These are phyloP conservation scores for Pseudonectria foliicola DNA, from an alignment of 2,329 filamentous ascomycete genomes.

Conservation along the genomic window DNA sequence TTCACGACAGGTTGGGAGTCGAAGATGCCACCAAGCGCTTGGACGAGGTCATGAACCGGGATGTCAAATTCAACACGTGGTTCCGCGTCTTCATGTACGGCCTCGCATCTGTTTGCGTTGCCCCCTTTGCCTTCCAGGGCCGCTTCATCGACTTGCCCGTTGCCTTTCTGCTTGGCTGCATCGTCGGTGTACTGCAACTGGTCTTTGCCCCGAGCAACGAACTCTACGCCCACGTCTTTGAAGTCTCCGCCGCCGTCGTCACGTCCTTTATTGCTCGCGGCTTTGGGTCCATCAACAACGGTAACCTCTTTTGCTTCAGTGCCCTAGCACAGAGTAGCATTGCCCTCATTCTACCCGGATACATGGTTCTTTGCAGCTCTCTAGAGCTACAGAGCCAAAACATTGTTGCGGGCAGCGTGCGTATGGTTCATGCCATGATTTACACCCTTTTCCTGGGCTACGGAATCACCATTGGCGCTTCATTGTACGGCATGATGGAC, in stretches of 20 bases:
- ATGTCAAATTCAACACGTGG: conserved; percentile 43
- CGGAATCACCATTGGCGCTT: conserved; percentile 63
- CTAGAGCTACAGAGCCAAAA: conserved; percentile 65
- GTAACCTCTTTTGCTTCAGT: conserved; percentile 62
- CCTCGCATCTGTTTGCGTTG: conserved; percentile 66
- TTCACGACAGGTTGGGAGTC: conserved; percentile 66
- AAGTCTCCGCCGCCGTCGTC: conserved; percentile 51
- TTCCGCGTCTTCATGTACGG: conserved; percentile 62
- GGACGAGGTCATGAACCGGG: conserved; percentile 43
- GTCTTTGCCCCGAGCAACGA: conserved; percentile 67
- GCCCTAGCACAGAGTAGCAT: conserved; percentile 67
- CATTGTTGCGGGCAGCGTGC: conserved; percentile 64
- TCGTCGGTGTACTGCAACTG: conserved; percentile 69
- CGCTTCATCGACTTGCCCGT: conserved; percentile 72
- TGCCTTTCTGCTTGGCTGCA: conserved; percentile 66
- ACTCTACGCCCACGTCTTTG: conserved; percentile 52
- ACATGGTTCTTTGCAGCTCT: conserved; percentile 37
- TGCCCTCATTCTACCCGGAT: conserved; percentile 64
- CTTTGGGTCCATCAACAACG: conserved; percentile 56
- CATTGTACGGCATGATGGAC: conserved; percentile 59
- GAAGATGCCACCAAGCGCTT: conserved; percentile 61
- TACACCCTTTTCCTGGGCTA: conserved; percentile 70
- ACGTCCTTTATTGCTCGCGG: conserved; percentile 64
- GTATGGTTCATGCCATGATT: conserved; percentile 69
- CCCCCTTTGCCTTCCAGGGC: conserved; percentile 72